Conservation (phyloP, 768 basidiomycete genomes). For the Galerina marginata region DNA sequence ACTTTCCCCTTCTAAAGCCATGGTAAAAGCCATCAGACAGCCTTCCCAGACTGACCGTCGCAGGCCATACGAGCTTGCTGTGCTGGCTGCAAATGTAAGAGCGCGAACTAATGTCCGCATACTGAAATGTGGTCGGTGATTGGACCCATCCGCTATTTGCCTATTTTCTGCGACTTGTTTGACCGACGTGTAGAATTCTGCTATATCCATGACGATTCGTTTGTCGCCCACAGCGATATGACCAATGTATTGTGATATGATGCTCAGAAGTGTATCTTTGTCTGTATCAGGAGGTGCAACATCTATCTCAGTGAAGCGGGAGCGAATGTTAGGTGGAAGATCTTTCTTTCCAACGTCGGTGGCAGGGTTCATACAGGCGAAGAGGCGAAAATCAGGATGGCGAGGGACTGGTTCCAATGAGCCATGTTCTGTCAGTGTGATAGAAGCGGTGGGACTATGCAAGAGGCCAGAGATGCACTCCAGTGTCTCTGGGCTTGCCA, state of each 20-base stretch:
- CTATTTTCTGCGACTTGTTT: constrained; percentile 76
- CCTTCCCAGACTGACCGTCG: constrained; percentile 95
- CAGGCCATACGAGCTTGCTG: constrained; percentile 75
- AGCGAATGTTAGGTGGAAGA: constrained; percentile 87
- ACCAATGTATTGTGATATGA: constrained; percentile 90
- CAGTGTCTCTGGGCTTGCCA: constrained; percentile 92
- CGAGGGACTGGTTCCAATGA: constrained; percentile 88
- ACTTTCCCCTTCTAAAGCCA: constrained; percentile 83
- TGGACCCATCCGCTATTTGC: constrained; percentile 90
- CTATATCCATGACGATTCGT: constrained; percentile 86
- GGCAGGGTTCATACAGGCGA: constrained; percentile 99
- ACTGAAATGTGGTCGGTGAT: constrained; percentile 92
- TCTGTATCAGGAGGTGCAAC: constrained; percentile 95
- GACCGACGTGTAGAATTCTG: constrained; percentile 86
- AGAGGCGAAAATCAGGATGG: constrained; percentile 94
- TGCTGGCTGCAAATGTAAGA: constrained; percentile 87
- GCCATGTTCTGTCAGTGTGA: constrained; percentile 93
- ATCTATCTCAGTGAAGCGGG: constrained; percentile 94
- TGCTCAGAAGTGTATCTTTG: constrained; percentile 84
- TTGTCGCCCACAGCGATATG: constrained; percentile 83
- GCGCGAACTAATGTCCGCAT: constrained; percentile 95
- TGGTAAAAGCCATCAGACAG: constrained; percentile 96
- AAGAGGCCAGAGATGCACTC: constrained; percentile 92
- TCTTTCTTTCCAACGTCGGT: constrained; percentile 99
- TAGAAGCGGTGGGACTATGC: constrained; percentile 83